Conservation (phyloP, 768 basidiomycete genomes). For the Sistotremastrum niveocremeum region DNA sequence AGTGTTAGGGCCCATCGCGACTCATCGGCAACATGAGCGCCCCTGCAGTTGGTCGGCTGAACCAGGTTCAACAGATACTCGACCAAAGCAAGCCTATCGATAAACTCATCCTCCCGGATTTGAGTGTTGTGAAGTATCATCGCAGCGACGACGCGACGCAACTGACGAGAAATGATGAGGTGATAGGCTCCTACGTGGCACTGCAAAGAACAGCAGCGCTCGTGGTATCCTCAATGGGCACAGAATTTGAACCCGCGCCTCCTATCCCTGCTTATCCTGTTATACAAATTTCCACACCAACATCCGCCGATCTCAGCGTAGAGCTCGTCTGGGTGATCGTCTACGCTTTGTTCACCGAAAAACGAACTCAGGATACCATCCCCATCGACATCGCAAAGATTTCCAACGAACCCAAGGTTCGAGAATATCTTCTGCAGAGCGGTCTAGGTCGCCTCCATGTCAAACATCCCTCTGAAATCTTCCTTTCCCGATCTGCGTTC, state of each 20-base stretch:
- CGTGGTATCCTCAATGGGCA: too few species aligned
- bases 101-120: too few species aligned
- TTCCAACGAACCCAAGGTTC: conserved; percentile 19
- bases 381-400: conserved; percentile 21
- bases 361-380: conserved; percentile 27
- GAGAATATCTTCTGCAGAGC: conserved; percentile 23
- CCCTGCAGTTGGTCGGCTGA: too few species aligned
- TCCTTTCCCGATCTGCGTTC: conserved; percentile 29
- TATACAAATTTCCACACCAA: neutral
- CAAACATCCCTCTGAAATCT: conserved; percentile 14
- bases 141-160: too few species aligned
- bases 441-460: conserved; percentile 19
- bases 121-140: too few species aligned
- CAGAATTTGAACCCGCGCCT: neutral
- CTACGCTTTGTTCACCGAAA: conserved; percentile 27
- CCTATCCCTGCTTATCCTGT: neutral
- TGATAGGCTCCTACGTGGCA: too few species aligned
- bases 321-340: conserved; percentile 23
- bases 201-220: too few species aligned
- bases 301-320: neutral
- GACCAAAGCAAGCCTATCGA: too few species aligned
- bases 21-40: too few species aligned
- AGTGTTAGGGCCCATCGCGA: too few species aligned
- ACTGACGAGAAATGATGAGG: too few species aligned
- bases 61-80: too few species aligned